Conservation (phyloP, 768 basidiomycete genomes). For the Lactifluus subvellereus region DNA sequence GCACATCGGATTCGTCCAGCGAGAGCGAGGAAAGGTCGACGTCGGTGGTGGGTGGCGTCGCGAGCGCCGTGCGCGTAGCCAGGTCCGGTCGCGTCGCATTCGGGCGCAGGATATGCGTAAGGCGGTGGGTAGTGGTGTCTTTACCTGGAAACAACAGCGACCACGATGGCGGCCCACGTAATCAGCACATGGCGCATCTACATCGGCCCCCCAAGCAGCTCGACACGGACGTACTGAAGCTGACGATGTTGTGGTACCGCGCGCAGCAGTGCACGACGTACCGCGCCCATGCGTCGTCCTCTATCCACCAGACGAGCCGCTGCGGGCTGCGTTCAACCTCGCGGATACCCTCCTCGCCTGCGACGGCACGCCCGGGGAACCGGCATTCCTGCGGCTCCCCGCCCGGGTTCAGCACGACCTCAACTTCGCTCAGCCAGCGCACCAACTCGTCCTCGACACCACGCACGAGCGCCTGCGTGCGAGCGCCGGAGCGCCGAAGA, state of each 20-base stretch:
- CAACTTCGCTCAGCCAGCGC: slow-evolving; percentile 56
- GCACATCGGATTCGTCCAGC: slow-evolving; percentile 45
- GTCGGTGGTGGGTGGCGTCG: slow-evolving; percentile 73
- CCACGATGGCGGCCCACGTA: not conserved
- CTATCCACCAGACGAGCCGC: slow-evolving; percentile 68
- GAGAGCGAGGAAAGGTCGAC: slow-evolving; percentile 48
- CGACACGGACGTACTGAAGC: slow-evolving; percentile 56
- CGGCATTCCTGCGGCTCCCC: slow-evolving; percentile 25
- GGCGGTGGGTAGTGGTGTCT: slow-evolving; percentile 46
- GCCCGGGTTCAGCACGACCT: slow-evolving; percentile 48
- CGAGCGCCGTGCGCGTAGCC: slow-evolving; percentile 38
- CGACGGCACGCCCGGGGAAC: slow-evolving; percentile 44
- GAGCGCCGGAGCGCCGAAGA: slow-evolving; percentile 54
- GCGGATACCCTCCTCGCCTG: slow-evolving; percentile 47
- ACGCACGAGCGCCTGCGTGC: slow-evolving; percentile 56
- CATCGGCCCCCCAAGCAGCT: too few species aligned
- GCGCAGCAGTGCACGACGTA: slow-evolving; percentile 83
- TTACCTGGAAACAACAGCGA: slow-evolving; percentile 40
- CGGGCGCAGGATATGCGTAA: slow-evolving; percentile 78
- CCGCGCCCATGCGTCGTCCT: slow-evolving; percentile 66
- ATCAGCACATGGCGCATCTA: not conserved
- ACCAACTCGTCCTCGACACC: slow-evolving; percentile 61
- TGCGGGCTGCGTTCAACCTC: slow-evolving; percentile 63
- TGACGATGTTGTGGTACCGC: slow-evolving; percentile 71
- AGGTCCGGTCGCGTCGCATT: slow-evolving; percentile 60